These are phyloP conservation scores for Pythium apleroticum DNA, from an alignment of 352 stramenopile species.

Conservation along the genomic window DNA sequence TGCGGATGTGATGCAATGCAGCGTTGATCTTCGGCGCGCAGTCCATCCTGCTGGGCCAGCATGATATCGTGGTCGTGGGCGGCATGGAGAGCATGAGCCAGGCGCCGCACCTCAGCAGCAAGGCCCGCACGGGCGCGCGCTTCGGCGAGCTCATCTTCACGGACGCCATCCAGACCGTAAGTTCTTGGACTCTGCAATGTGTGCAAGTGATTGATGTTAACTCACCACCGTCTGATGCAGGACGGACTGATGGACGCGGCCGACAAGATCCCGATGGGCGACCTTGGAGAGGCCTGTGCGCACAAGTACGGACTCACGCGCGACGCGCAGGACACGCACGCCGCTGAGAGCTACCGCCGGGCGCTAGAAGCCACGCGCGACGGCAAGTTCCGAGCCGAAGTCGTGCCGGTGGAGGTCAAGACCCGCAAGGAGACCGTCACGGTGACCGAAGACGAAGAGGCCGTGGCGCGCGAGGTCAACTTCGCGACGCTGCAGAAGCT, in stretches of 20 bases:
- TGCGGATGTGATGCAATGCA: conserved; percentile 19
- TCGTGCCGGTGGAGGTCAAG: conserved; percentile 81
- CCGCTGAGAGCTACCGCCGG: conserved; percentile 90
- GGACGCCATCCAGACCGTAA: conserved; percentile 78
- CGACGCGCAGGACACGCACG: conserved; percentile 93
- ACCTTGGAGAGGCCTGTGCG: conserved; percentile 92
- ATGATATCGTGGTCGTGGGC: conserved; percentile 85
- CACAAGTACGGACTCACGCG: conserved; percentile 78
- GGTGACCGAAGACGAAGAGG: conserved; percentile 90
- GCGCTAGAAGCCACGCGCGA: conserved; percentile 46
- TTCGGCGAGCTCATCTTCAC: conserved; percentile 89
- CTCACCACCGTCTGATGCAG: conserved; percentile 40
- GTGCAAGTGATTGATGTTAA: neutral
- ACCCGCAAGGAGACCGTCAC: conserved; percentile 20
- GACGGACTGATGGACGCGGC: conserved; percentile 95
- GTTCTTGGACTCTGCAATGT: too few species aligned
- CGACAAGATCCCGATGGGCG: conserved; percentile 94
- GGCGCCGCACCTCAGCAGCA: conserved; percentile 89
- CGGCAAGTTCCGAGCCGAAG: conserved; percentile 79
- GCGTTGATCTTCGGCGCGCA: conserved; percentile 83
- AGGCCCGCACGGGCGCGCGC: conserved; percentile 65
- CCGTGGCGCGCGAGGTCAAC: conserved; percentile 67
- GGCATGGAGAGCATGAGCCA: conserved; percentile 97
- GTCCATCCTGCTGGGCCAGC: conserved; percentile 83
- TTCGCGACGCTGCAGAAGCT: conserved; percentile 85